These are phyloP conservation scores for Penicillium desertorum DNA, from an alignment of 495 filamentous ascomycete genomes.

Conservation along the genomic window DNA sequence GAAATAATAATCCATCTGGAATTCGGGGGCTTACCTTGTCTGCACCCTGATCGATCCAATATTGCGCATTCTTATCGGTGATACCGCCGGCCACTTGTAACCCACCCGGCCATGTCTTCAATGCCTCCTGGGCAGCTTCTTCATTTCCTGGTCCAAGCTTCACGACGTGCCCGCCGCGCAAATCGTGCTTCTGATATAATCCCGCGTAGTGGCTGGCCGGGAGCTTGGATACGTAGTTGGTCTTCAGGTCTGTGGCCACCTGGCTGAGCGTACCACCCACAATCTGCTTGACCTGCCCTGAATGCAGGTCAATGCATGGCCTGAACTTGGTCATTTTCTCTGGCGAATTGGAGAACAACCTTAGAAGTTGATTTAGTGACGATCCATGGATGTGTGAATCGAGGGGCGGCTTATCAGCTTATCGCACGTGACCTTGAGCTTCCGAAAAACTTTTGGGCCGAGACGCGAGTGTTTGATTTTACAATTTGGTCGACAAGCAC, in stretches of 20 bases:
- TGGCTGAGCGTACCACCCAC: conserved; percentile 87
- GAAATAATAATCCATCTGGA: conserved; percentile 1
- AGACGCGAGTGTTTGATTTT: conserved; percentile 4
- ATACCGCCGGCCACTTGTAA: conserved; percentile 93
- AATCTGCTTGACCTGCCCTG: conserved; percentile 96
- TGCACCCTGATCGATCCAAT: conserved; percentile 86
- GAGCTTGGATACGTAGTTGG: conserved; percentile 84
- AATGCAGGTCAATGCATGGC: conserved; percentile 95
- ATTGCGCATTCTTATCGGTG: conserved; percentile 73
- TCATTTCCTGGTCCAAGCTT: conserved; percentile 90
- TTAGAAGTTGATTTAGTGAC: conserved; percentile 5
- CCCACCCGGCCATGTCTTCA: conserved; percentile 70
- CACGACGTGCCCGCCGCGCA: conserved; percentile 87
- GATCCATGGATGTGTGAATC: conserved; percentile 9
- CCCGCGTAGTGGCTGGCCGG: conserved; percentile 75
- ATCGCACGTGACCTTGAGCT: conserved; percentile 44
- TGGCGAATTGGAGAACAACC: conserved; percentile 11
- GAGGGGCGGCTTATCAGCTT: conserved; percentile 38
- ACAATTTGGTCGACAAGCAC: conserved; percentile 4
- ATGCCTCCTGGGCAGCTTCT: conserved; percentile 71
- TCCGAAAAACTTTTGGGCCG: conserved; percentile 20
- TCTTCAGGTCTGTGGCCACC: conserved; percentile 65
- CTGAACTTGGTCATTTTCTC: conserved; percentile 84
- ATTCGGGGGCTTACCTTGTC: conserved; percentile 66
- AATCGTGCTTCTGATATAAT: conserved; percentile 70